Conservation (phyloP, 2,329 filamentous ascomycete species). For the Falciphora oryzae region DNA sequence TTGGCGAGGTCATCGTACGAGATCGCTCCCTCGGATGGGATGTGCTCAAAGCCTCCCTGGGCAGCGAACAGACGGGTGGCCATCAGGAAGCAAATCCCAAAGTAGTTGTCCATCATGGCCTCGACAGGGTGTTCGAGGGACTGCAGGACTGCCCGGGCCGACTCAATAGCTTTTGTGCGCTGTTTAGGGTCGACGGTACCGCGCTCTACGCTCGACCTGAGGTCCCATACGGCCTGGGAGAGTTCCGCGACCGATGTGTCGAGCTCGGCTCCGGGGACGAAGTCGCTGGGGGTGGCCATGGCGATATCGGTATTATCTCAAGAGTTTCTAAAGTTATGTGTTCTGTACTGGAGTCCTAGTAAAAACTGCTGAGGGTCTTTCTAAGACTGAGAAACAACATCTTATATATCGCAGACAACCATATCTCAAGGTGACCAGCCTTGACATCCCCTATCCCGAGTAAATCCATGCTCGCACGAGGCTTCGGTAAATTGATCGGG, state of each 20-base stretch:
- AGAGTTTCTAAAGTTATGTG: neutral
- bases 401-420: neutral
- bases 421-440: neutral
- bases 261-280: neutral
- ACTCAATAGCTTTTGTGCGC: slow-evolving; percentile 7
- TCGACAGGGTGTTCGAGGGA: slow-evolving; percentile 15
- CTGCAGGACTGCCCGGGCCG: slow-evolving; percentile 11
- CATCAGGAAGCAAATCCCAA: slow-evolving; percentile 13
- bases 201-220: neutral
- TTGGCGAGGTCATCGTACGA: slow-evolving; percentile 23
- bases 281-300: neutral
- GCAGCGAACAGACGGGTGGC: slow-evolving; percentile 24
- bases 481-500: neutral
- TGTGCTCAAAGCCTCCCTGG: slow-evolving; percentile 27
- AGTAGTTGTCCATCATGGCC: slow-evolving; percentile 10
- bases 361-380: too few species aligned
- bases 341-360: too few species aligned
- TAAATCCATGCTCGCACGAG: neutral
- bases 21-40: slow-evolving; percentile 23
- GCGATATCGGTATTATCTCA: neutral
- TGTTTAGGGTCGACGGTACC: neutral
- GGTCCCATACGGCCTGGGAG: neutral
- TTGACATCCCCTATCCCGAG: neutral
- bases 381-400: neutral
- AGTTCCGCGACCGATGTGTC: neutral